A percentile compares a stretch with the other conserved stretches of the same genome.
These are phyloP conservation scores for Mycena alexandri DNA, from an alignment of 768 basidiomycete species.

Conservation along the genomic window DNA sequence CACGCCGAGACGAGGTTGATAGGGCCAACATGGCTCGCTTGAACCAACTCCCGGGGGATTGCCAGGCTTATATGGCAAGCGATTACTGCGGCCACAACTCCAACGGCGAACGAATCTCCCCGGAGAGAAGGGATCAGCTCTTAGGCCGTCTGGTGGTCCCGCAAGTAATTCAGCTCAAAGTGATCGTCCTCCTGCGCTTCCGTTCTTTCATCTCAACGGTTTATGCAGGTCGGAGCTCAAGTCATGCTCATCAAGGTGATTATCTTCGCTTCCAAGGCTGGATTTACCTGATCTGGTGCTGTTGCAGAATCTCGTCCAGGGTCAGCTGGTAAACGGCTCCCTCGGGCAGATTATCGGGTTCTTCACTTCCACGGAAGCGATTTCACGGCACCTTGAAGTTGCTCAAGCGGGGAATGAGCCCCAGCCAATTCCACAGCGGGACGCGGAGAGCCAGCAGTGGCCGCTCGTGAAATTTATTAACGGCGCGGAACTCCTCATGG, in stretches of 20 bases:
- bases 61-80: conserved; percentile 54
- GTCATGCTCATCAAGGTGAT: conserved; percentile 86
- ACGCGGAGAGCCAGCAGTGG: conserved; percentile 51
- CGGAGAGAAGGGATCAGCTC: conserved; percentile 56
- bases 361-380: conserved; percentile 57
- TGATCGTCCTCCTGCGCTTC: conserved; percentile 37
- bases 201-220: conserved; percentile 17
- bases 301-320: conserved; percentile 75
- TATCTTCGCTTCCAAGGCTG: neutral
- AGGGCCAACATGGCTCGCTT: conserved; percentile 71
- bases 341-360: conserved; percentile 69
- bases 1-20: conserved; percentile 80
- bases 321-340: conserved; percentile 78
- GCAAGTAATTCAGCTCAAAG: conserved; percentile 61
- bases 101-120: conserved; percentile 50
- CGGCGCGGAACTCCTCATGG: conserved; percentile 59
- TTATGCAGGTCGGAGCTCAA: conserved; percentile 77
- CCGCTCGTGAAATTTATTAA: conserved; percentile 72
- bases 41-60: conserved; percentile 53
- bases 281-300: neutral
- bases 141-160: conserved; percentile 75
- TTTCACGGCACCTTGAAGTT: conserved; percentile 55
- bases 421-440: conserved; percentile 14
- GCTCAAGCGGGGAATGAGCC: conserved; percentile 50
- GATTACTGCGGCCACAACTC: conserved; percentile 64